Conservation (phyloP, 768 basidiomycete species). For the Boletales sp. region DNA sequence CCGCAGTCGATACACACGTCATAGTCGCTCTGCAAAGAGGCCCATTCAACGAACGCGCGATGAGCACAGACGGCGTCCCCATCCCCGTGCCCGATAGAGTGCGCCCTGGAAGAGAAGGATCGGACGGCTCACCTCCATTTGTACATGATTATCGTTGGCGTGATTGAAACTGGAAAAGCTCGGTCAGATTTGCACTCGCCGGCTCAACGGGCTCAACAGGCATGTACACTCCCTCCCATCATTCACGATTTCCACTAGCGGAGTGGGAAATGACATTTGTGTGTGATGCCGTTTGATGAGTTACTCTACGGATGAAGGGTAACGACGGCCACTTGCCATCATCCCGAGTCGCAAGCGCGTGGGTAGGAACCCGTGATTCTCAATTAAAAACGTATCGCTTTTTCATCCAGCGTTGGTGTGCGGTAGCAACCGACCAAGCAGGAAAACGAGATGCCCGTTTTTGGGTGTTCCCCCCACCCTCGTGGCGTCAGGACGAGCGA, state of each 20-base stretch:
- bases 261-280: not conserved
- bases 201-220: not conserved
- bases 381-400: conserved; percentile 8
- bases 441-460: conserved; percentile 5
- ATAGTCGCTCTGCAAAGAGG: conserved; percentile 55
- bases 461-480: not conserved
- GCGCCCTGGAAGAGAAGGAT: conserved; percentile 14
- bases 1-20: conserved; percentile 74
- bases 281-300: conserved; percentile 2
- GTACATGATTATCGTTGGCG: conserved; percentile 60
- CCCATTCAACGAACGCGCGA: conserved; percentile 3
- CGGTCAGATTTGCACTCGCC: conserved; percentile 13
- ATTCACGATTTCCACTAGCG: not conserved
- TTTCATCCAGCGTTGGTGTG: conserved; percentile 10
- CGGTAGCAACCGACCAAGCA: conserved; percentile 11
- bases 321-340: conserved; percentile 18
- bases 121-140: conserved; percentile 57
- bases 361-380: conserved; percentile 16
- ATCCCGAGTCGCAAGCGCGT: conserved; percentile 3
- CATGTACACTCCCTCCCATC: not conserved
- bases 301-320: conserved; percentile 7
- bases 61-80: not conserved
- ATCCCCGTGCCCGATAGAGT: conserved; percentile 15
- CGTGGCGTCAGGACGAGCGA: not conserved
- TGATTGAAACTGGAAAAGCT: conserved; percentile 64